A percentile compares a stretch with the other conserved stretches of the same genome.
These are phyloP conservation scores for Corinectria fuckeliana DNA, from an alignment of 2,329 filamentous ascomycete species.

Conservation along the genomic window DNA sequence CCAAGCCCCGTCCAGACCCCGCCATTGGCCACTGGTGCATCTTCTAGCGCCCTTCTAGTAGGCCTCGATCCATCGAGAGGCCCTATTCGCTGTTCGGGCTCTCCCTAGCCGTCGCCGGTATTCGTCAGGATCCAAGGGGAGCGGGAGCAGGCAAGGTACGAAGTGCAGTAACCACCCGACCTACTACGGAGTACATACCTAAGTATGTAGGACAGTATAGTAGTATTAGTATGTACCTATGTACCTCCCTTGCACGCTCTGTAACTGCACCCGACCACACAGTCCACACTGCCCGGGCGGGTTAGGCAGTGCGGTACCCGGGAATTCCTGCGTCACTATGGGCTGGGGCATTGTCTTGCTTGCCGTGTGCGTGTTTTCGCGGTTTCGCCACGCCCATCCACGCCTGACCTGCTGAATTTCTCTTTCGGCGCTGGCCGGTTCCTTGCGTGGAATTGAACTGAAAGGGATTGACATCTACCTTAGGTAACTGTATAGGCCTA, in stretches of 20 bases:
- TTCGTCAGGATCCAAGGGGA: slow-evolving; percentile 11
- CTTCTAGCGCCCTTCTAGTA: slow-evolving; percentile 41
- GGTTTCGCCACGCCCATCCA: slow-evolving; percentile 14
- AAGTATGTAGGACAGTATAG: too few species aligned
- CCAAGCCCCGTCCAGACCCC: slow-evolving; percentile 16
- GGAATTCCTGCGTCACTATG: slow-evolving; percentile 9
- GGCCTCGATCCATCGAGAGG: slow-evolving; percentile 13
- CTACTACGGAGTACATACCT: too few species aligned
- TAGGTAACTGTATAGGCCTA: too few species aligned
- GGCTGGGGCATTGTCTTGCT: slow-evolving; percentile 4
- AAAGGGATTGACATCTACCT: not conserved
- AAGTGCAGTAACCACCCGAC: not conserved
- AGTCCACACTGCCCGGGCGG: not conserved
- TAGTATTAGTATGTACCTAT: too few species aligned
- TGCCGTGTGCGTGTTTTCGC: too few species aligned
- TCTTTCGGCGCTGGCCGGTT: slow-evolving; percentile 12
- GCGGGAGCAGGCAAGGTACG: not conserved
- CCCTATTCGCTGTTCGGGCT: slow-evolving; percentile 5
- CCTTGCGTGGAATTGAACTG: slow-evolving; percentile 6
- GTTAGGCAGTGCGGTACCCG: not conserved
- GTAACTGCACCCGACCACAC: not conserved
- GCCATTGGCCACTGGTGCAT: slow-evolving; percentile 25
- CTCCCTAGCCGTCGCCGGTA: slow-evolving; percentile 7
- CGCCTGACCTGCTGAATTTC: slow-evolving; percentile 9
- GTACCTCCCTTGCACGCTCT: too few species aligned